phyloP scores from a whole-genome alignment of 202 grass and related monocot genomes.

The Dendrocalamus latiflorus region DNA sequence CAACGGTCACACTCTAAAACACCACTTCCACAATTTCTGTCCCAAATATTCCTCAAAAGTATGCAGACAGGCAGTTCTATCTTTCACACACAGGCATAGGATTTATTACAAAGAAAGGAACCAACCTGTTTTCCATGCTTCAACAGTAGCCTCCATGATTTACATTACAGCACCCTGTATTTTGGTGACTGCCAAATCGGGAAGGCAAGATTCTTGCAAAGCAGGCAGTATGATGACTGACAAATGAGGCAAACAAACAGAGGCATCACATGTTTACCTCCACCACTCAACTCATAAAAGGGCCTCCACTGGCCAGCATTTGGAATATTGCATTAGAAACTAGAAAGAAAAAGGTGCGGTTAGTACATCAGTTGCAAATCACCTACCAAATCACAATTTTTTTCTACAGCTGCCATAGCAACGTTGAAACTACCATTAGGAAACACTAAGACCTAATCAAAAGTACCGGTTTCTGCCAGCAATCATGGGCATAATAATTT shows the following conservation, averaged over 20 bases:
- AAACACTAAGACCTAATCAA: slow-evolving; percentile 36
- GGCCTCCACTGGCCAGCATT: not conserved
- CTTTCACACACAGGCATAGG: not conserved
- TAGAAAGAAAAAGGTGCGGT: slow-evolving; percentile 4
- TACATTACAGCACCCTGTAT: not conserved
- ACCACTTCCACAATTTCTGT: not conserved
- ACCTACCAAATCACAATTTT: slow-evolving; percentile 41
- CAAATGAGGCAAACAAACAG: slow-evolving; percentile 15
- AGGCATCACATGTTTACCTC: not conserved
- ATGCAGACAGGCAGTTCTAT: not conserved
- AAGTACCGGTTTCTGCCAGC: slow-evolving; percentile 13
- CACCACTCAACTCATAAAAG: slow-evolving; percentile 1
- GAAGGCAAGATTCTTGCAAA: not conserved
- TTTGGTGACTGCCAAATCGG: not conserved
- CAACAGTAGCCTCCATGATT: not conserved
- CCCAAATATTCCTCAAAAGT: not conserved
- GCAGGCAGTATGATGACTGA: not conserved
- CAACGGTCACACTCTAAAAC: not conserved
- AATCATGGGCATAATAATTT: slow-evolving; percentile 31
- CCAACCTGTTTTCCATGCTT: slow-evolving; percentile 4
- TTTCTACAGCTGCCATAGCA: slow-evolving; percentile 32
- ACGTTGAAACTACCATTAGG: slow-evolving; percentile 24
- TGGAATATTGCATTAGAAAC: slow-evolving; percentile 11
- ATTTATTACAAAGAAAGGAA: not conserved
- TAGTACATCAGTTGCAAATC: slow-evolving; percentile 35